Evolutionary conservation across 2,329 filamentous ascomycete genomes (phyloP).

Genomic region (Cladophialophora chaetospira): DNA sequence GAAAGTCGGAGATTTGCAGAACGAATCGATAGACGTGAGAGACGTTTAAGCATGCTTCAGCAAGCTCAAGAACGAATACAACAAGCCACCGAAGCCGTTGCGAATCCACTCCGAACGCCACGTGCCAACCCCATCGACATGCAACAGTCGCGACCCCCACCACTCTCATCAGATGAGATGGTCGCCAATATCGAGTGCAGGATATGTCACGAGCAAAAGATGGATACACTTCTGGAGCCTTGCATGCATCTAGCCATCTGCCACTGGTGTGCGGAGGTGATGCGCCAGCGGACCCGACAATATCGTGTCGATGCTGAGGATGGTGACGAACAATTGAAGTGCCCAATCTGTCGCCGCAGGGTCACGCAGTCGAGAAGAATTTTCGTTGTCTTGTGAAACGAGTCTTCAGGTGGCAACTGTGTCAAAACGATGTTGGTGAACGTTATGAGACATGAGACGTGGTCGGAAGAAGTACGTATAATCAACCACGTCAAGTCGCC

Average conservation of each 20-base stretch:
- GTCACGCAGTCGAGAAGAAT: slow-evolving; percentile 22
- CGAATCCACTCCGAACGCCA: slow-evolving; percentile 9
- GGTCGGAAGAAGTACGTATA: not conserved
- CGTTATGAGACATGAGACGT: not conserved
- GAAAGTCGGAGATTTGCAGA: not conserved
- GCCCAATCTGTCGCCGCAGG: slow-evolving; percentile 28
- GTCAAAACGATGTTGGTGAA: not conserved
- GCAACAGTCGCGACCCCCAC: slow-evolving; percentile 23
- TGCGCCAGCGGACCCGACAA: slow-evolving; percentile 13
- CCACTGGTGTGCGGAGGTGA: slow-evolving; percentile 30
- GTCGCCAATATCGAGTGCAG: slow-evolving; percentile 29
- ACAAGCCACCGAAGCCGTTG: not conserved
- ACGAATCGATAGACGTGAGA: too few species aligned
- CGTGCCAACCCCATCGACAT: slow-evolving; percentile 29
- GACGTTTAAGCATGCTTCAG: too few species aligned
- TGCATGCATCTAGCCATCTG: slow-evolving; percentile 33
- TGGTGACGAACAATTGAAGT: slow-evolving; percentile 17
- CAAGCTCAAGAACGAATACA: not conserved
- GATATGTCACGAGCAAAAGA: slow-evolving; percentile 32
- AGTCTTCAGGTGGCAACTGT: not conserved
- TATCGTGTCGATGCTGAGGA: slow-evolving; percentile 1
- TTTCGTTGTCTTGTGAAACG: slow-evolving; percentile 13
- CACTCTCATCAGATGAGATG: slow-evolving; percentile 25
- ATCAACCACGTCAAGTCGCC: too few species aligned
- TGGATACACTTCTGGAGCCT: slow-evolving; percentile 30